Base-by-base conservation (phyloP, 2,329 filamentous ascomycete species). In the Madurella mycetomatis region DNA sequence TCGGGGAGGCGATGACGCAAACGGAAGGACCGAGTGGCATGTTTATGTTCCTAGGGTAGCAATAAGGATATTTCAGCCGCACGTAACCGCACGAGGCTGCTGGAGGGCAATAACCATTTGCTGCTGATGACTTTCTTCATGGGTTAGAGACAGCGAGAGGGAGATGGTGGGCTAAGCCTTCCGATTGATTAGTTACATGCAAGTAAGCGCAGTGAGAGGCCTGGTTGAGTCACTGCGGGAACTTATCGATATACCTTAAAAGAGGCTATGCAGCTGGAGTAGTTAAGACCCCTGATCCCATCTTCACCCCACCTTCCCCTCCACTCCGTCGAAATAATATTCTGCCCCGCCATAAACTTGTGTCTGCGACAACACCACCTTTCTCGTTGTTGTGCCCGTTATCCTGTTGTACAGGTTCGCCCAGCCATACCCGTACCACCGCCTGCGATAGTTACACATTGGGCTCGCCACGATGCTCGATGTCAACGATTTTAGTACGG, bases 401-500 rank as follows among this genome's bases (percentile, higher is more conserved):
- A n/a, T 13, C 17, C 5, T 5, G 17, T 12, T 13, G 34, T 47
- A 13, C 17, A 39, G 16, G 11, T 17, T 13, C 25, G 16, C n/a
- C 9, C 15, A 15, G 34, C 34, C 4, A 8, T 47, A 37, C 34
- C 39, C 31, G 9, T 19, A 11, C 15, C 16, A 32, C 15, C 41
- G 18, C 9, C 17, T 30, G n/a, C 12, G 17, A 54, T 46, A 34
- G 9, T 16, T 41, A 13, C 45, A 17, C 32, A 13, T 11, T 37
- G 32, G 9, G 56, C 15, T 40, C 44, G 41, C 18, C 58, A 72
- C 58, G 34, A 90, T 90, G 87, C 79, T 90, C 63, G 88, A 92
- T 76, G 79, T 90, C 53, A 79, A 82, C 64, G 88, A 92, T 69
- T 90, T 92, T 69, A 86, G 62, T 64, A 63, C 41, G 59, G 17